phyloP scores from a whole-genome alignment of 2,329 filamentous ascomycete species.

The Xylaria arbuscula region DNA sequence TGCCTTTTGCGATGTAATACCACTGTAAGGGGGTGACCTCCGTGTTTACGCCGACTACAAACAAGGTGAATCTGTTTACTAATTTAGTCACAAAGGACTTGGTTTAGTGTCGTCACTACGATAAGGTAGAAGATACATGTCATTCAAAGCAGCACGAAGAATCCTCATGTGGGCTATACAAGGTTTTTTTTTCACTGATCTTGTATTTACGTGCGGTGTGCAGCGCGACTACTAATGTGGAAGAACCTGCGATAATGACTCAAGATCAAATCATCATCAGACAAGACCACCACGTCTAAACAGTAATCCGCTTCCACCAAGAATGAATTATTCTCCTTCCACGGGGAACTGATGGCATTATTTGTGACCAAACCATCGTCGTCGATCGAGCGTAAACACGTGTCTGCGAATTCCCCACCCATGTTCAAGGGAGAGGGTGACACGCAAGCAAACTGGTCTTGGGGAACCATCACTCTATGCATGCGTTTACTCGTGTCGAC shows the following conservation, averaged over 20 bases:
- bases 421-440: constrained; percentile 11
- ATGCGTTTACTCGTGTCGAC: constrained; percentile 29
- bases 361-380: constrained; percentile 24
- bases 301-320: constrained; percentile 45
- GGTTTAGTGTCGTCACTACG: not conserved
- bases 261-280: constrained; percentile 36
- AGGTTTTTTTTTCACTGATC: constrained; percentile 28
- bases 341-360: constrained; percentile 36
- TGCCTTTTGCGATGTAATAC: not conserved
- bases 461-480: constrained; percentile 23
- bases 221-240: constrained; percentile 37
- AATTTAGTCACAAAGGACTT: too few relatives aligned
- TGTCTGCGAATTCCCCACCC: constrained; percentile 25
- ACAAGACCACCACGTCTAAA: constrained; percentile 37
- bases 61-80: not conserved
- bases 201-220: constrained; percentile 41
- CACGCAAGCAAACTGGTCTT: constrained; percentile 22
- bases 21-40: not conserved
- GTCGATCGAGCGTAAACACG: constrained; percentile 25
- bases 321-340: constrained; percentile 39
- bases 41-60: not conserved
- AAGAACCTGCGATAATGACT: constrained; percentile 34
- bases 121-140: not conserved
- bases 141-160: not conserved
- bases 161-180: not conserved